phyloP scores from a whole-genome alignment of 1,284 basidiomycete species.

The Papiliotrema fonsecae region DNA sequence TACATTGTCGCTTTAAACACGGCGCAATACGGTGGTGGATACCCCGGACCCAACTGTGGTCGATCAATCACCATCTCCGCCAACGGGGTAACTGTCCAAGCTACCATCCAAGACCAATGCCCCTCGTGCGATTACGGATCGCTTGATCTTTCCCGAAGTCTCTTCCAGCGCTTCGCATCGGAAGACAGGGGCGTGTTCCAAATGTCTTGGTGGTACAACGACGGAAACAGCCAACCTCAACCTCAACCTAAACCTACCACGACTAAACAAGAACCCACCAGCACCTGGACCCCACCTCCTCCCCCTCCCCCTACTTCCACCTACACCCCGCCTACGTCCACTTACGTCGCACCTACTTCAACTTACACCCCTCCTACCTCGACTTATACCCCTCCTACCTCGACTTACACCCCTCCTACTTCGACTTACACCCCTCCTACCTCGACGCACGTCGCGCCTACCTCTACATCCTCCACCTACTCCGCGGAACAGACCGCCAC shows the following conservation, averaged over 20 bases:
- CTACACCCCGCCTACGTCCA: slow-evolving; percentile 13
- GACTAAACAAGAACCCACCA: slow-evolving; percentile 20
- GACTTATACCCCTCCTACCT: slow-evolving; percentile 22
- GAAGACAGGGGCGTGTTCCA: slow-evolving; percentile 54
- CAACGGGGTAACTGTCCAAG: slow-evolving; percentile 56
- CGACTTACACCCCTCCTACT: slow-evolving; percentile 31
- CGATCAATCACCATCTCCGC: slow-evolving; percentile 57
- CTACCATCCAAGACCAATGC: slow-evolving; percentile 62
- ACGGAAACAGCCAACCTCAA: slow-evolving; percentile 29
- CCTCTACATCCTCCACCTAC: slow-evolving; percentile 8
- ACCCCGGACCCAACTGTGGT: slow-evolving; percentile 61
- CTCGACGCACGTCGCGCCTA: slow-evolving; percentile 9
- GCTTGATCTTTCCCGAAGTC: slow-evolving; percentile 69
- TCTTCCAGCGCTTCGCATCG: slow-evolving; percentile 58
- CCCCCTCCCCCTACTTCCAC: slow-evolving; percentile 17
- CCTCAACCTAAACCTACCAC: slow-evolving; percentile 12
- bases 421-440: slow-evolving; percentile 25
- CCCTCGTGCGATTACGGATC: slow-evolving; percentile 53
- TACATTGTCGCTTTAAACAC: slow-evolving; percentile 46
- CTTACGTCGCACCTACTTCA: slow-evolving; percentile 13
- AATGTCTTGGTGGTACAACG: slow-evolving; percentile 58
- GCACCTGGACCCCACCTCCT: slow-evolving; percentile 14
- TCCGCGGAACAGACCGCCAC: slow-evolving; percentile 6
- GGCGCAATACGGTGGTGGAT: slow-evolving; percentile 43
- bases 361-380: slow-evolving; percentile 16